A percentile compares a stretch with the other conserved stretches of the same genome.
These are phyloP conservation scores for Tetracladium maxilliforme DNA, from an alignment of 2,329 filamentous ascomycete species.

Conservation along the genomic window DNA sequence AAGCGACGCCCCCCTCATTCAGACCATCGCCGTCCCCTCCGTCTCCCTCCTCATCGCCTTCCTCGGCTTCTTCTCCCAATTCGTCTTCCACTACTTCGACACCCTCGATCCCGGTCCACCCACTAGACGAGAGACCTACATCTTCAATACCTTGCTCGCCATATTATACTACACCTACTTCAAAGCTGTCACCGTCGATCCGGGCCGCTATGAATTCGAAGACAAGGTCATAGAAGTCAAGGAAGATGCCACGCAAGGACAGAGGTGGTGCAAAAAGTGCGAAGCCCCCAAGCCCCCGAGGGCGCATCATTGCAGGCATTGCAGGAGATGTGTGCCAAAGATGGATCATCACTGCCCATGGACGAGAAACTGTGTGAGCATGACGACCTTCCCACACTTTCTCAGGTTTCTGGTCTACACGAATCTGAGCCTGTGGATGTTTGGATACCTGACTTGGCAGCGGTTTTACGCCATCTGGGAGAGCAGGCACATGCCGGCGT, in stretches of 20 bases:
- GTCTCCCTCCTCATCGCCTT: constrained; percentile 53
- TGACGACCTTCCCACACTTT: constrained; percentile 73
- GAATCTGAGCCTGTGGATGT: constrained; percentile 40
- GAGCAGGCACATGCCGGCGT: constrained; percentile 52
- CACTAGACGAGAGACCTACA: constrained; percentile 34
- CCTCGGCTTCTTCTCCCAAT: constrained; percentile 59
- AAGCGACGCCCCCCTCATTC: constrained; percentile 10
- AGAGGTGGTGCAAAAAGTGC: constrained; percentile 65
- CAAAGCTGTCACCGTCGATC: constrained; percentile 38
- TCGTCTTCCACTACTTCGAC: constrained; percentile 49
- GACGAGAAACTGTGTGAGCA: constrained; percentile 71
- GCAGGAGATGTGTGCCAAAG: constrained; percentile 56
- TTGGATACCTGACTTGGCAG: constrained; percentile 44
- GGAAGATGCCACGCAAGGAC: constrained; percentile 8
- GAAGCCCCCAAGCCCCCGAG: constrained; percentile 58
- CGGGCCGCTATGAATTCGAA: constrained; percentile 26
- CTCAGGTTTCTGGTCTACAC: constrained; percentile 62
- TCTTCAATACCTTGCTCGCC: constrained; percentile 51
- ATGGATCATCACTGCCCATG: constrained; percentile 86
- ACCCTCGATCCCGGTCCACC: constrained; percentile 47
- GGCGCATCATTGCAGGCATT: constrained; percentile 70
- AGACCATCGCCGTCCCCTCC: constrained; percentile 50
- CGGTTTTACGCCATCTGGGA: constrained; percentile 48
- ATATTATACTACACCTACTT: constrained; percentile 59
- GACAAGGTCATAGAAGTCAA: constrained; percentile 13